Base-by-base conservation (phyloP, 139 green algal genomes). In the Coccomyxa sp. region DNA sequence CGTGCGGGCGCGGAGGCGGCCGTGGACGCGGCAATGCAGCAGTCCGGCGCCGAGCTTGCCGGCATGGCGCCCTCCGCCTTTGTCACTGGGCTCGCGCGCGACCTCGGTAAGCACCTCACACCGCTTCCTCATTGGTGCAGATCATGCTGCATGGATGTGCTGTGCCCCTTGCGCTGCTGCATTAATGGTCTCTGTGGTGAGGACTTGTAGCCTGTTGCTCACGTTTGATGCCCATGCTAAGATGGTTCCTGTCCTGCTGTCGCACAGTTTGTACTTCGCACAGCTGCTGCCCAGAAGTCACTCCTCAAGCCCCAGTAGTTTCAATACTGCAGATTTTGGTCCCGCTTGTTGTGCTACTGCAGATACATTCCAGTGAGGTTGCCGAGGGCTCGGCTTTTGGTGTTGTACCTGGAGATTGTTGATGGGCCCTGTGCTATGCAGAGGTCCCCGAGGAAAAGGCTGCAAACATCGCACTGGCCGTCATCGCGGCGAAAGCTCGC, bases 71-170 rank as follows among this genome's bases (percentile, higher is more conserved):
- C 45, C 30, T 31, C 31, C 25, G 58, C 58, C 30, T 91, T 91
- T 82, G 77, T 91, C 13, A 81, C 75, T 38, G 85, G 85, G 15
- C 80, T 91, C 78, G 85, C 85, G 13, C 59, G 79, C 51, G 88
- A 87, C 75, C 28, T 91, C 30, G 81, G 79, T 74, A 68, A 14
- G 57, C 16, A 18, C 66, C 21, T 51, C 38, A 51, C 7, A 7
- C 38, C 7, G 3, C 38, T 71, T 25, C 63, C 9, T 25, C 18
- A 21, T 71, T 9, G 21, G 4, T 71, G 9, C 63, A 71, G 21
- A 25, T 28, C 63, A 71, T 25, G 63, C 18, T 71, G 21, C 18
- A 71, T 71, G 63, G 7, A 51, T 51, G 38, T 7, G 7, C 7
- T 71, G 63, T 21, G 63, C 63, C 21, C 9, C 63, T 9, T 71